Evolutionary conservation across 192 early-diverging fungal genomes (phyloP).

Genomic region (Umbelopsis ramanniana): DNA sequence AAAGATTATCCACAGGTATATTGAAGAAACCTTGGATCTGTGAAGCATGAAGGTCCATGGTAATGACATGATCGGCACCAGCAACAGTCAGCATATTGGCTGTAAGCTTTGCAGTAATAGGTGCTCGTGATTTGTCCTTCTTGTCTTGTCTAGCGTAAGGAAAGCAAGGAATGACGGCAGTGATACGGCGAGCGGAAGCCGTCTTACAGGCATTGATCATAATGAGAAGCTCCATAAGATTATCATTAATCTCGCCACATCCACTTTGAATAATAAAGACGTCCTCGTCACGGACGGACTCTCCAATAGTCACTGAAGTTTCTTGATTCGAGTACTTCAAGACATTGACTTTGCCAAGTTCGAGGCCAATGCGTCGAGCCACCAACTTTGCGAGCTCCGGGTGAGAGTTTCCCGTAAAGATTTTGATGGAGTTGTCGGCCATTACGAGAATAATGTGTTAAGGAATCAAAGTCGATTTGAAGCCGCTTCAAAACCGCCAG

Average conservation of each 20-base stretch:
- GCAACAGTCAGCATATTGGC: constrained; percentile 94
- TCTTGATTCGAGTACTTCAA: constrained; percentile 99
- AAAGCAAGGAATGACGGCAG: constrained; percentile 96
- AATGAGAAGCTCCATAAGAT: constrained; percentile 97
- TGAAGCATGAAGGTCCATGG: constrained; percentile 94
- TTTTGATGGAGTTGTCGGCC: constrained; percentile 93
- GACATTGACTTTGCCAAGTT: constrained; percentile 91
- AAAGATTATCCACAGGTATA: constrained; percentile 93
- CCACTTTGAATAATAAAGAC: constrained; percentile 97
- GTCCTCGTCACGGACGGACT: constrained; percentile 95
- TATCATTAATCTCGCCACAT: constrained; percentile 82
- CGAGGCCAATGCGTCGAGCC: constrained; percentile 92
- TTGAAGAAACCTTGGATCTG: constrained; percentile 97
- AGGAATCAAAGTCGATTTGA: constrained; percentile 1
- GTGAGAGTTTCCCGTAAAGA: constrained; percentile 97
- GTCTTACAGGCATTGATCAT: constrained; percentile 96
- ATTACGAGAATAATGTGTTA: constrained; percentile 38
- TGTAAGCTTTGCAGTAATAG: constrained; percentile 95
- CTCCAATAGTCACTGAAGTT: constrained; percentile 72
- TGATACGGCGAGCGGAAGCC: constrained; percentile 90
- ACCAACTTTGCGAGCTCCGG: constrained; percentile 89
- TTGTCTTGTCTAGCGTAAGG: constrained; percentile 98
- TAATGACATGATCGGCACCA: constrained; percentile 98
- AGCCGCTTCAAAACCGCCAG: constrained; percentile 7
- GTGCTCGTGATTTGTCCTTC: constrained; percentile 96